phyloP scores from a whole-genome alignment of 306 rosid species.

The Vachellia pachyceras region DNA sequence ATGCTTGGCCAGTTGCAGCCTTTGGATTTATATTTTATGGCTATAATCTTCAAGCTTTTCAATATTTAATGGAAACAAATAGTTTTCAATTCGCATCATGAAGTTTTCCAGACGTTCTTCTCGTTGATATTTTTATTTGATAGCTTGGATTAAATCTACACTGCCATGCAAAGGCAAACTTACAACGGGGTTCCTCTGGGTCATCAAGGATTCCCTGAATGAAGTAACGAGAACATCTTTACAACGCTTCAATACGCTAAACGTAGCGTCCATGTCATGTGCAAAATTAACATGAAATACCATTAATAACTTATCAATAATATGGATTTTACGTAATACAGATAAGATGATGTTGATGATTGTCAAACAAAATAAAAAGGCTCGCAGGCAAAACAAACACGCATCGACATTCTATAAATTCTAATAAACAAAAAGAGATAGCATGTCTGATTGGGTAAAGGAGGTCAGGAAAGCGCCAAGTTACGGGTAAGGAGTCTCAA shows the following conservation, averaged over 20 bases:
- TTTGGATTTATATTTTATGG: too few species aligned
- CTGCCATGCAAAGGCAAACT: too few species aligned
- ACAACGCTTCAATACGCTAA: not conserved
- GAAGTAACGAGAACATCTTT: not conserved
- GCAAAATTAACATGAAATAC: not conserved
- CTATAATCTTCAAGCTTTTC: too few species aligned
- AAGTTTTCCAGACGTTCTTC: too few species aligned
- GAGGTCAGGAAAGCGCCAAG: constrained; percentile 10
- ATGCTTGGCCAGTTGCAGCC: too few species aligned
- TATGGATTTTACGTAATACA: not conserved
- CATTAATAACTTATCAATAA: not conserved
- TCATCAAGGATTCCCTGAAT: not conserved
- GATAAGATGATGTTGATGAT: not conserved
- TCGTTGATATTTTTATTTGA: too few species aligned
- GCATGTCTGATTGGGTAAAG: not conserved
- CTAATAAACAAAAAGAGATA: not conserved
- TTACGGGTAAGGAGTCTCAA: constrained; percentile 25
- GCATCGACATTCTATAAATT: not conserved
- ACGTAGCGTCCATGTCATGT: not conserved
- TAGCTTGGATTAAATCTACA: too few species aligned
- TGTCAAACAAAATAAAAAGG: not conserved
- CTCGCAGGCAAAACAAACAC: not conserved
- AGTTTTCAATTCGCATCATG: too few species aligned
- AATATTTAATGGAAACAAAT: too few species aligned
- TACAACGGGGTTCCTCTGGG: not conserved